These are phyloP conservation scores for Monilinia fructicola DNA, from an alignment of 2,329 filamentous ascomycete genomes.

Conservation along the genomic window DNA sequence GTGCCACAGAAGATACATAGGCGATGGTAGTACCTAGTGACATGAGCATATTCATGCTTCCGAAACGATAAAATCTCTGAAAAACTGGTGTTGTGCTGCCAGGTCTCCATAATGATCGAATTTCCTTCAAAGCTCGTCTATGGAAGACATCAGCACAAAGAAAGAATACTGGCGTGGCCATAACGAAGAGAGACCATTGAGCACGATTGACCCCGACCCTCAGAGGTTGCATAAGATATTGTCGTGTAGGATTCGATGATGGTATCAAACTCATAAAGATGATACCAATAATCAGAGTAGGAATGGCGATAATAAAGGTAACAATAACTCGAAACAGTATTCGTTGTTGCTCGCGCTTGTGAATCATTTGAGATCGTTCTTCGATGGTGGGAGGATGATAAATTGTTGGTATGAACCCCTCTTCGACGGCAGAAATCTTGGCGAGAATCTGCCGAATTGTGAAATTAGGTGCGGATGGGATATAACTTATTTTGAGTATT, in stretches of 20 bases:
- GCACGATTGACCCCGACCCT: constrained; percentile 71
- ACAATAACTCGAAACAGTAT: constrained; percentile 70
- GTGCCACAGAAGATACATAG: constrained; percentile 77
- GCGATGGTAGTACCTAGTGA: constrained; percentile 85
- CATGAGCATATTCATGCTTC: constrained; percentile 95
- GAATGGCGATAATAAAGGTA: constrained; percentile 69
- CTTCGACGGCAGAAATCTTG: constrained; percentile 65
- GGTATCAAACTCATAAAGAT: constrained; percentile 85
- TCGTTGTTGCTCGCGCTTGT: constrained; percentile 65
- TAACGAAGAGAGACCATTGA: constrained; percentile 76
- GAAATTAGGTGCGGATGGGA: constrained; percentile 64
- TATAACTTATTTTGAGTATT: constrained; percentile 69
- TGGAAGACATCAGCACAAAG: constrained; percentile 87
- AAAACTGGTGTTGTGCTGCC: constrained; percentile 71
- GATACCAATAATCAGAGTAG: constrained; percentile 83
- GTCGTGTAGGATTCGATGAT: constrained; percentile 54
- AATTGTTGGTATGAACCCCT: constrained; percentile 65
- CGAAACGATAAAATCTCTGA: constrained; percentile 84
- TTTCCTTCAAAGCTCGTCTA: constrained; percentile 71
- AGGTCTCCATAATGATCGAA: constrained; percentile 73
- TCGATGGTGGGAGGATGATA: constrained; percentile 82
- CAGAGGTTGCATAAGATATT: constrained; percentile 71
- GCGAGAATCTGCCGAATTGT: constrained; percentile 74
- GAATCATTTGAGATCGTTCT: constrained; percentile 73
- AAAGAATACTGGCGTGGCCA: constrained; percentile 85